Base-by-base conservation (phyloP, 257 asterid genomes). In the Solanum gracilifrons region DNA sequence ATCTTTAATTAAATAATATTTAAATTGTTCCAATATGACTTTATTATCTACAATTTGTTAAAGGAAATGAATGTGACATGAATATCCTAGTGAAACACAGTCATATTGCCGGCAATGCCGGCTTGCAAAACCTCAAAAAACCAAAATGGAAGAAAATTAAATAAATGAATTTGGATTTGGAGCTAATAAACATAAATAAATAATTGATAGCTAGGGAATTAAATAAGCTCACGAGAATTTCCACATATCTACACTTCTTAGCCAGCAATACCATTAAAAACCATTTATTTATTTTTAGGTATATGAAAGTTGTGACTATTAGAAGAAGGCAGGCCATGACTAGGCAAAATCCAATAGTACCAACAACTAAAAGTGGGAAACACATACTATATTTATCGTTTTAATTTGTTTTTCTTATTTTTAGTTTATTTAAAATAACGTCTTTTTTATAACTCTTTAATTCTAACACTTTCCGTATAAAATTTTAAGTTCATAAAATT, bases 171-270 rank as follows among this genome's bases (percentile, higher is more conserved):
- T 79, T 68, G 33, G 32, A 27, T 27, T 46, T 80, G 68, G 25
- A 60, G 6, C 1, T 9, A 9, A 8, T 0, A 2, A 15, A 79
- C 43, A 12, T 36, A 68, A 75, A 35, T 35, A 33, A 2, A 2
- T 9, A 23, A 48, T 80, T 31, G 85, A 31, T 48, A 48, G 85
- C n/a, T 55, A 8, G 35, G 85, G 85, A 48, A 90, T 77, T 94
- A 87, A 94, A 92, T 89, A 82, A 86, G 18, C 72, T 94, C 97
- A 94, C 94, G 93, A 87, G 97, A 90, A 82, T 23, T 88, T 76
- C 62, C 69, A 31, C 39, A 37, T 31, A 84, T 64, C 87, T 86
- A 86, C 79, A 55, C 25, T 72, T 33, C 90, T 77, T 51, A 46
- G 68, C 27, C 41, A 80, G 41, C 68, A 71, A 16, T 37, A 83